These are phyloP conservation scores for Phoenix roebelenii DNA, from an alignment of 176 grass and related monocot genomes.

Conservation along the genomic window DNA sequence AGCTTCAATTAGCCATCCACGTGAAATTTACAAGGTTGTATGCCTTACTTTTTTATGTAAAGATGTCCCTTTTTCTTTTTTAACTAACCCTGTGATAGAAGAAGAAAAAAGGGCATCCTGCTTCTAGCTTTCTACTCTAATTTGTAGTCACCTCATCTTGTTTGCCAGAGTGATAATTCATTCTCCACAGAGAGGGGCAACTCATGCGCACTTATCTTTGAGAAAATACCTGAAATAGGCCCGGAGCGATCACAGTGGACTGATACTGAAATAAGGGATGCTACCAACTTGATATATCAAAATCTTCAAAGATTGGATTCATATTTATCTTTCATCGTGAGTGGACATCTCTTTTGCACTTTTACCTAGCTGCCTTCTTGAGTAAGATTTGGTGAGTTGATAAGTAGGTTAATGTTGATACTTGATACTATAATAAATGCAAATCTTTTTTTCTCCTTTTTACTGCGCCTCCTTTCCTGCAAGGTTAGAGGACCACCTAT, in stretches of 20 bases:
- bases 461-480: too few relatives aligned
- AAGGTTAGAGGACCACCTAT: too few relatives aligned
- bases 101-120: too few relatives aligned
- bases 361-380: neutral
- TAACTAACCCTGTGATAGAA: too few relatives aligned
- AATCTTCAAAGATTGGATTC: conserved; percentile 66
- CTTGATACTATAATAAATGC: neutral
- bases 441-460: too few relatives aligned
- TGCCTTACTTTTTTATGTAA: too few relatives aligned
- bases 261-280: conserved; percentile 42
- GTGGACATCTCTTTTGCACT: neutral
- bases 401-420: neutral
- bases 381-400: neutral
- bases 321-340: conserved; percentile 57
- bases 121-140: too few relatives aligned
- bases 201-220: conserved; percentile 39
- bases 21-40: conserved; percentile 34
- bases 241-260: conserved; percentile 52
- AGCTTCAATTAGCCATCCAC: conserved; percentile 36
- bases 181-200: neutral
- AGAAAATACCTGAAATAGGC: conserved; percentile 54
- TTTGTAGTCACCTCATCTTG: neutral
- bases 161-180: conserved; percentile 17
- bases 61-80: too few relatives aligned
- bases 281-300: conserved; percentile 56